Evolutionary conservation across 1,284 basidiomycete genomes (phyloP), one percentile per base, ranked within the genome.

Genomic region (Puccinia novopanici): DNA sequence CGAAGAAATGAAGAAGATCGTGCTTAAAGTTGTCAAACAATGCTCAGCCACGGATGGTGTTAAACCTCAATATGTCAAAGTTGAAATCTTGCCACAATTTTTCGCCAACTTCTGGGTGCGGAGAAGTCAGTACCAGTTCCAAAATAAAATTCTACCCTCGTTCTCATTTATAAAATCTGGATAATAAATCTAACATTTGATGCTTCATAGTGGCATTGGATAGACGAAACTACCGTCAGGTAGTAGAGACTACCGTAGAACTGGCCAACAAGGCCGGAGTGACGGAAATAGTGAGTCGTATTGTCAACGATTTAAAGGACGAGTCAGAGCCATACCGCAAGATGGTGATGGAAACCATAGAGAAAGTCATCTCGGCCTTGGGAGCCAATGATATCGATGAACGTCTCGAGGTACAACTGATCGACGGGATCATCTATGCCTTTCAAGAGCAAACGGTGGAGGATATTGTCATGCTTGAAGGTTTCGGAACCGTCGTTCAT

Each of bases 341-440:
- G 89, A 99, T 99, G 97, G 95, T 98, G 59, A 99, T 99, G 96
- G 97, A 99, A 88, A 98, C 97, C 0, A 98, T 99, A 84, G 97
- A 95, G 30, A 97, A 98, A 86, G 97, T 99, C 54, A 89, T 99
- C 45, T 91, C 92, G 9, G 92, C 92, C 15, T 90, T 97, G 4
- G 95, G 97, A 80, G 94, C 96, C 1, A 93, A 95, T 0, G 97
- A 99, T 84, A 93, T 99, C 81, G 96, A 99, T 85, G 95, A 99
- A 86, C 90, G 95, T 72, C 88, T 99, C 68, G 96, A 99, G 87
- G 91, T 96, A 17, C 90, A 93, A 80, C 90, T 99, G 17, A 93
- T 99, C 48, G 97, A 99, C 85, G 96, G 97, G 68, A 96, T 99
- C 86, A 99, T 99, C 87, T 98, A 96, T 85, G 92, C 97, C 8